These are phyloP conservation scores for Suillus fuscotomentosus DNA, from an alignment of 768 basidiomycete species.

Conservation along the genomic window DNA sequence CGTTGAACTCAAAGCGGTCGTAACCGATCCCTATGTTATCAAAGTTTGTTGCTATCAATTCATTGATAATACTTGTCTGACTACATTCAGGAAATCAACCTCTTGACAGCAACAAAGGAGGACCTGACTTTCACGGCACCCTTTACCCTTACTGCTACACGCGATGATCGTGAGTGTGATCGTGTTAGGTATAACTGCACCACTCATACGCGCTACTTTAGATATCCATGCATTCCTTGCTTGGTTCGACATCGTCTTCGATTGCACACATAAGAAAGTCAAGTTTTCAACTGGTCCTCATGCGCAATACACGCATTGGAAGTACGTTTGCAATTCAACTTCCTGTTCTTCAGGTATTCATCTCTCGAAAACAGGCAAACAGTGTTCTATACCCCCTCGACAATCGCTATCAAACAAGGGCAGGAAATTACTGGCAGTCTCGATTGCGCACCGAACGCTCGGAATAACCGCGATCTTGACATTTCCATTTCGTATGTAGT, in stretches of 20 bases:
- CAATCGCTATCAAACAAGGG: slow-evolving; percentile 65
- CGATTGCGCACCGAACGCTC: slow-evolving; percentile 81
- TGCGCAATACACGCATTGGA: slow-evolving; percentile 95
- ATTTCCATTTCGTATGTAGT: slow-evolving; percentile 76
- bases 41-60: slow-evolving; percentile 52
- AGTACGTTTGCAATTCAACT: slow-evolving; percentile 51
- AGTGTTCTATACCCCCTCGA: slow-evolving; percentile 92
- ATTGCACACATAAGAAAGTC: slow-evolving; percentile 93
- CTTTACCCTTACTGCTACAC: slow-evolving; percentile 77
- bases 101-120: slow-evolving; percentile 91
- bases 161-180: slow-evolving; percentile 82
- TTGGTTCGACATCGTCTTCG: slow-evolving; percentile 98
- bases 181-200: slow-evolving; percentile 1
- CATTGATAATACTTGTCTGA: slow-evolving; percentile 4
- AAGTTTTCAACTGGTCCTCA: slow-evolving; percentile 98
- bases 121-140: slow-evolving; percentile 84
- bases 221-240: slow-evolving; percentile 97
- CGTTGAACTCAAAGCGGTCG: slow-evolving; percentile 95
- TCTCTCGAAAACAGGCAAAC: slow-evolving; percentile 63
- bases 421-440: slow-evolving; percentile 73
- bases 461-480: slow-evolving; percentile 95
- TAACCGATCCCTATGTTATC: slow-evolving; percentile 87
- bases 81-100: slow-evolving; percentile 73
- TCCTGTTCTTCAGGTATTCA: neutral
- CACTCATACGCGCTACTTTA: slow-evolving; percentile 30